Percentiles rank a stretch among this genome's conserved stretches.
Evolutionary conservation across 2,329 filamentous ascomycete genomes (phyloP).

Genomic region (Fusarium brevicatenulatum): DNA sequence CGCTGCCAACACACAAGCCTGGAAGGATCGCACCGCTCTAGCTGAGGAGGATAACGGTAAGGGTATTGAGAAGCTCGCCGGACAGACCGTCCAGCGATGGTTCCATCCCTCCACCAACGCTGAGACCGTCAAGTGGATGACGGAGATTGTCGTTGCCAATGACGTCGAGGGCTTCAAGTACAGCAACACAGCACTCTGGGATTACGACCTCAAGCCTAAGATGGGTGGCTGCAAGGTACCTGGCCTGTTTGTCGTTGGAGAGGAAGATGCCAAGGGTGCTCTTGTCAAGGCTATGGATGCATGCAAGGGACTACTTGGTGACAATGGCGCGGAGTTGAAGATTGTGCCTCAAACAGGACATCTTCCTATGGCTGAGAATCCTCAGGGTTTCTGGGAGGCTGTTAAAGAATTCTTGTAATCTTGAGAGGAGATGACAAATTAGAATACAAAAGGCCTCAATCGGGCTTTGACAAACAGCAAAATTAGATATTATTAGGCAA

Average conservation of each 20-base stretch:
- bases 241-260: constrained; percentile 77
- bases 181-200: constrained; percentile 75
- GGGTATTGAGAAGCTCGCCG: constrained; percentile 74
- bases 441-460: background rate
- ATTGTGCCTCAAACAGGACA: constrained; percentile 79
- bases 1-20: constrained; percentile 78
- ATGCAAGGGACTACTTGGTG: constrained; percentile 70
- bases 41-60: constrained; percentile 66
- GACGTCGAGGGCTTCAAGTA: constrained; percentile 75
- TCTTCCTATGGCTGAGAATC: constrained; percentile 84
- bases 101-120: constrained; percentile 71
- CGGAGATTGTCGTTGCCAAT: constrained; percentile 75
- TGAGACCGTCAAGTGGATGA: constrained; percentile 65
- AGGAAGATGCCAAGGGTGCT: constrained; percentile 74
- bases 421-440: background rate
- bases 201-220: constrained; percentile 71
- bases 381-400: constrained; percentile 72
- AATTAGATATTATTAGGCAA: background rate
- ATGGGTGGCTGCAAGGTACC: constrained; percentile 66
- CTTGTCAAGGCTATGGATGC: constrained; percentile 83
- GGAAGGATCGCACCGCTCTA: constrained; percentile 78
- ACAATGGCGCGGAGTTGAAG: constrained; percentile 66
- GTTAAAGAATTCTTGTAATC: constrained; percentile 66
- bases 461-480: background rate
- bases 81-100: constrained; percentile 79